Evolutionary conservation across 2,329 filamentous ascomycete species (phyloP).

Genomic region (Ophiostoma sp.): DNA sequence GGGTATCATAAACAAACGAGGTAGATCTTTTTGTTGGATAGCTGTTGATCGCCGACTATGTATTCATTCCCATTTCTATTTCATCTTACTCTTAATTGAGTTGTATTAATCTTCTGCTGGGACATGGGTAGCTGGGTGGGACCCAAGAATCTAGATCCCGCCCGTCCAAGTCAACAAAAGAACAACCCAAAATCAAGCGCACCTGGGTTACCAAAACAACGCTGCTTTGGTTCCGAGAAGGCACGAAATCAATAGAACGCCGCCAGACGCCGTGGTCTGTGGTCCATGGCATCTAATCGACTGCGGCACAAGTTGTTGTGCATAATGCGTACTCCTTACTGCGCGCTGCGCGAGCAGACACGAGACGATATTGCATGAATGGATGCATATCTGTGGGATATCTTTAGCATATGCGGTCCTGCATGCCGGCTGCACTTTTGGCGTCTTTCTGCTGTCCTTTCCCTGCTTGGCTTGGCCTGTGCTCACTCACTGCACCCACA

Average conservation of each 20-base stretch:
- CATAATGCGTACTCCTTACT: not conserved
- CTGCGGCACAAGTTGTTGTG: not conserved
- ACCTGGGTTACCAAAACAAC: not conserved
- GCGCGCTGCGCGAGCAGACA: not conserved
- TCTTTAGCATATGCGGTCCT: not conserved
- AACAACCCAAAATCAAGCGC: no score
- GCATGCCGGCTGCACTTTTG: not conserved
- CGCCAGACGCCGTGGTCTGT: not conserved
- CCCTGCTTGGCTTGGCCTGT: not conserved
- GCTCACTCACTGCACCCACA: not conserved
- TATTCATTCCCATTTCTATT: not conserved
- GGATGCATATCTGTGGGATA: not conserved
- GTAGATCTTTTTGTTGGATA: not conserved
- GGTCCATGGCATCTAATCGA: not conserved
- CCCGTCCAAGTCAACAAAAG: not conserved
- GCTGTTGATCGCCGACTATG: not conserved
- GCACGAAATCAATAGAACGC: not conserved
- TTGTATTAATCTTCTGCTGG: not conserved
- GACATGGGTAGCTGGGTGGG: not conserved
- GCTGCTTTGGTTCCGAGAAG: not conserved
- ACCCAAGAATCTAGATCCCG: not conserved
- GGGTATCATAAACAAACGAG: not conserved
- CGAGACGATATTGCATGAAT: not conserved
- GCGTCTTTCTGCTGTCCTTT: not conserved
- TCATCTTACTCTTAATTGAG: not conserved